Conservation (phyloP, 305 asterid species). For the Rubia tinctorum region DNA sequence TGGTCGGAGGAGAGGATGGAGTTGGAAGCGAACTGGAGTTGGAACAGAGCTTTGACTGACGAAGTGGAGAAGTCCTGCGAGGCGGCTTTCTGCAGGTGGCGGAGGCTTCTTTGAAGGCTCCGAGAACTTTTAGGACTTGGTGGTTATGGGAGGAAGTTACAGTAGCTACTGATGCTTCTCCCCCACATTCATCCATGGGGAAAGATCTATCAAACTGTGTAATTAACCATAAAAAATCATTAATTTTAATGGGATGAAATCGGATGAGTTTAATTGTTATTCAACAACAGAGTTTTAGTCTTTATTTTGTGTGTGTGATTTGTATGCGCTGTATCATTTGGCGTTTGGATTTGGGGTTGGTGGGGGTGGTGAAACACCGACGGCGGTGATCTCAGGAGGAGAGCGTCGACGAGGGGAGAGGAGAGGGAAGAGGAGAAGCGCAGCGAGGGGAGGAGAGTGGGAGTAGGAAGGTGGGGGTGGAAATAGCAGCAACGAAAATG, state of each 20-base stretch:
- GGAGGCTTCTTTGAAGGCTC: slow-evolving; percentile 42
- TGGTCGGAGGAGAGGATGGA: slow-evolving; percentile 43
- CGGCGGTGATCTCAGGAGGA: no score
- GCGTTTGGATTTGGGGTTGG: no score
- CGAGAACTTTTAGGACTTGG: slow-evolving; percentile 35
- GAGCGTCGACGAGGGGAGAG: no score
- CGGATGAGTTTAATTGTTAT: not conserved
- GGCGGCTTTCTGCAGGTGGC: slow-evolving; percentile 25
- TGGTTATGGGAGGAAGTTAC: not conserved
- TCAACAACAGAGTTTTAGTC: not conserved
- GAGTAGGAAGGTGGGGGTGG: no score
- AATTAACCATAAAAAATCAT: no score
- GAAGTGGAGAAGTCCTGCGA: slow-evolving; percentile 25
- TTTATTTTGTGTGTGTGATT: not conserved
- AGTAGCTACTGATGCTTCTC: not conserved
- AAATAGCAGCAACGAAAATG: no score
- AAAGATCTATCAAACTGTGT: not conserved
- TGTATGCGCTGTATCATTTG: not conserved
- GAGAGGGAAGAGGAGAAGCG: no score
- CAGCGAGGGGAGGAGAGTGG: no score
- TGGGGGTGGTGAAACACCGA: not conserved
- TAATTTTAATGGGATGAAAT: not conserved
- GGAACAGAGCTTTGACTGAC: slow-evolving; percentile 38
- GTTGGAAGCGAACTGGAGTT: slow-evolving; percentile 41
- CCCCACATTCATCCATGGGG: slow-evolving; percentile 18